These are phyloP conservation scores for Vitis amurensis DNA, from an alignment of 164 flowering plant genomes.

Conservation along the genomic window DNA sequence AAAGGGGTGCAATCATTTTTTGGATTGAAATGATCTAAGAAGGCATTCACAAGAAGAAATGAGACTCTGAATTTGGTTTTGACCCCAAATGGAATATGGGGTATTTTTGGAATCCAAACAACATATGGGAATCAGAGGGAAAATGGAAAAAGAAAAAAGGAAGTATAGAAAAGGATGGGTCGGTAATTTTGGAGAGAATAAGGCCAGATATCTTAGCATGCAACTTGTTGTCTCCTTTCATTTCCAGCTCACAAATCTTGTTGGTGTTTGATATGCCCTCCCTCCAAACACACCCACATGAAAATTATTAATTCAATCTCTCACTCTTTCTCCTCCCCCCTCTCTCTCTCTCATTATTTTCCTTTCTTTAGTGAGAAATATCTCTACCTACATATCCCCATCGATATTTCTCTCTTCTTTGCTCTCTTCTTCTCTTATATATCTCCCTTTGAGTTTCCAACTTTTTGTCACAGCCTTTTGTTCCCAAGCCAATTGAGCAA, in stretches of 20 bases:
- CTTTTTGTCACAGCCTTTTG: conserved; percentile 6
- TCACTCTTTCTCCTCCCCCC: neutral
- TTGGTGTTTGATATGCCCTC: conserved; percentile 28
- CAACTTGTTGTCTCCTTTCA: conserved; percentile 30
- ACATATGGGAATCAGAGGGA: conserved; percentile 6
- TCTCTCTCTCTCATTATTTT: too few species aligned
- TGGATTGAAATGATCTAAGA: too few species aligned
- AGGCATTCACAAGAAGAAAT: too few species aligned
- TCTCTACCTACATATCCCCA: conserved; percentile 20
- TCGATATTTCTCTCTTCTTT: conserved; percentile 1
- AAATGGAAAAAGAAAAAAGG: too few species aligned
- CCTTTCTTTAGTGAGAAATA: neutral
- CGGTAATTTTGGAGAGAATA: conserved; percentile 17
- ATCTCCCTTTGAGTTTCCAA: neutral
- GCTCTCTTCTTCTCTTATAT: neutral
- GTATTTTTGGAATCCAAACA: conserved; percentile 4
- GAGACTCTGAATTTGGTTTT: too few species aligned
- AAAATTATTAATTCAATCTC: conserved; percentile 22
- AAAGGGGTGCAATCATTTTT: too few species aligned
- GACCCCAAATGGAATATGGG: neutral
- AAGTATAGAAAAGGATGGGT: conserved; percentile 8
- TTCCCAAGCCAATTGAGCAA: neutral
- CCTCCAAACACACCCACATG: conserved; percentile 31
- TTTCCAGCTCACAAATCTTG: conserved; percentile 40
- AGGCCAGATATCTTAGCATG: conserved; percentile 3